Base-by-base conservation (phyloP, 192 early-diverging fungal species). In the Gigaspora rosea region DNA sequence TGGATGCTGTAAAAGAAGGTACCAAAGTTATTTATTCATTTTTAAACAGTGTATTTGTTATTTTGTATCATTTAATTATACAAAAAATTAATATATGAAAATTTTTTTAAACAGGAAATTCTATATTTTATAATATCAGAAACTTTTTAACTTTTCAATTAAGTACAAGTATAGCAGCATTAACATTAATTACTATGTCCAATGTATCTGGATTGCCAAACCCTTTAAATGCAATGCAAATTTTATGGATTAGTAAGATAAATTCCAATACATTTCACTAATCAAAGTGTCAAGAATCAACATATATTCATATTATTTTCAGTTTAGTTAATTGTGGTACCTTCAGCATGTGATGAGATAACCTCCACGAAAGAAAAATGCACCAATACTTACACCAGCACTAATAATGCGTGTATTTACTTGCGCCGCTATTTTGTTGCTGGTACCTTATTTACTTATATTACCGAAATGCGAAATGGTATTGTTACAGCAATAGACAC, bases 171-270 rank as follows among this genome's bases (percentile, higher is more conserved):
- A 27, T 27, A 27, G 27, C 27, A 27, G 27, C 27, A 27, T 27
- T 27, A 27, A 16, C 92, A 2, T 81, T 98, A 78, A 94, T 98
- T 78, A 94, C 96, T 22, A 76, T 94, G 35, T 86, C 94, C 13
- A 97, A 95, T 8, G 78, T 97, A 20, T 88, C 96, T 79, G 95
- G 95, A 48, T 82, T 96, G 12, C 85, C 88, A 22, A 96, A 96
- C 73, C 97, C 97, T 57, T 86, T 98, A 72, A 98, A 98, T 80
- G 92, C 97, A 11, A 98, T 98, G 97, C 97, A 98, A 80, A 97
- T 98, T 81, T 83, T 98, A 69, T 98, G 27, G 27, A 27, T 27
- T 0, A 27, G 27, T 27, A 27, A 27, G 27, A 27, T 27, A 27
- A 27, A 27, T 95, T 27, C 27, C 27, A 27, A 27, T 27, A 27